These are phyloP conservation scores for Hirschioporus abietinus DNA, from an alignment of 768 basidiomycete species.

Conservation along the genomic window DNA sequence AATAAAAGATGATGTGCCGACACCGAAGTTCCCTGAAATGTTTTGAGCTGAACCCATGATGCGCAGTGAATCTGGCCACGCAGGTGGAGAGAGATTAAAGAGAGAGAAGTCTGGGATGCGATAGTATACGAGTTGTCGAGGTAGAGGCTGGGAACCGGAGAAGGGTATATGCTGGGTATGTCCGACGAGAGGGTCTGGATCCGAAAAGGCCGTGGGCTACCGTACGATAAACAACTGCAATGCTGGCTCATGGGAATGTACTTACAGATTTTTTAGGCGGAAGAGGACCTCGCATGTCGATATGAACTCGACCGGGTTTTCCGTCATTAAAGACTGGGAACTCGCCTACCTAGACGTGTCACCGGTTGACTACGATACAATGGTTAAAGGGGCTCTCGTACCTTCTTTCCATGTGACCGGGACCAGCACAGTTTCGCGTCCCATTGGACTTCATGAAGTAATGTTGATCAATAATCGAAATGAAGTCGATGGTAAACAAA, in stretches of 20 bases:
- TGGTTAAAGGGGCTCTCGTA: not conserved
- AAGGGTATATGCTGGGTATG: constrained; percentile 20
- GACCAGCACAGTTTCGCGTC: constrained; percentile 31
- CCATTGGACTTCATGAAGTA: constrained; percentile 22
- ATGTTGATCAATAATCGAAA: constrained; percentile 3
- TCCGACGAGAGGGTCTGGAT: not conserved
- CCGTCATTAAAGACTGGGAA: constrained; percentile 21
- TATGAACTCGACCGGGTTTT: constrained; percentile 10
- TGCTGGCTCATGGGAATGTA: not conserved
- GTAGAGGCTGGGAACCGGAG: constrained; percentile 17
- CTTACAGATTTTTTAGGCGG: constrained; percentile 10
- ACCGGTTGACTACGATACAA: not conserved
- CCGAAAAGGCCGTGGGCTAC: not conserved
- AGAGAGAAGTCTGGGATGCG: constrained; percentile 21
- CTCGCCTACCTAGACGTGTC: constrained; percentile 1
- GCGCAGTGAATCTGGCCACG: constrained; percentile 16
- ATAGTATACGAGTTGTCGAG: constrained; percentile 25
- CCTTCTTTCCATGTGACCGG: constrained; percentile 26
- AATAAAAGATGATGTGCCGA: constrained; percentile 25
- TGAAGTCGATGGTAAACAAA: not conserved
- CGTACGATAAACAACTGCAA: not conserved
- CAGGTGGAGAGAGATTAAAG: constrained; percentile 20
- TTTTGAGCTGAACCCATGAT: constrained; percentile 23
- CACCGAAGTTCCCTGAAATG: constrained; percentile 22
- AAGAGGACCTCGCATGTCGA: constrained; percentile 20